phyloP scores from a whole-genome alignment of 345 rosid species.

The Punica granatum region DNA sequence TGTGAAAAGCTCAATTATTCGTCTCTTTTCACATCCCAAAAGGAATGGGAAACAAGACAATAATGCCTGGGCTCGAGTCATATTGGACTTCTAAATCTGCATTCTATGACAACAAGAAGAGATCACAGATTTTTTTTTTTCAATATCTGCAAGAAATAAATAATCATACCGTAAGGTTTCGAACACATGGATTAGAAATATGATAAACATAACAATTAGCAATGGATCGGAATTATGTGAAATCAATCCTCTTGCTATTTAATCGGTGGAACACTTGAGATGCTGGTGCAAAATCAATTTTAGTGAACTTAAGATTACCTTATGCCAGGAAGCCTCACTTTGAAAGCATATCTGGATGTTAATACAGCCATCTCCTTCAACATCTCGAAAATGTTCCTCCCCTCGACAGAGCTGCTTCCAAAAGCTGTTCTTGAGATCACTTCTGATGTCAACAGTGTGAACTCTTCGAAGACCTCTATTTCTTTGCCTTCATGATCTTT shows the following conservation, averaged over 20 bases:
- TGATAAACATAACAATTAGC: no score
- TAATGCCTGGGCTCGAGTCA: no score
- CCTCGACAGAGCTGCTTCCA: constrained; percentile 41
- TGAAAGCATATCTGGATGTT: constrained; percentile 4
- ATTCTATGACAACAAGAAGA: no score
- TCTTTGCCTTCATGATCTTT: constrained; percentile 23
- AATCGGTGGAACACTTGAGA: neutral
- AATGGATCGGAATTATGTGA: no score
- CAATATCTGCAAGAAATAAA: no score
- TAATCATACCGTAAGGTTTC: no score
- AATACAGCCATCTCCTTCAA: constrained; percentile 16
- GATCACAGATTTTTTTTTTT: no score
- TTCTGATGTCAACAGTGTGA: constrained; percentile 36
- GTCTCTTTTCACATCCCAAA: neutral
- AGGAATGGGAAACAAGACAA: no score
- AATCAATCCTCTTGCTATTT: neutral
- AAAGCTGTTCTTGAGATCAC: constrained; percentile 44
- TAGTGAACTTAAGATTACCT: constrained; percentile 14
- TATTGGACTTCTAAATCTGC: no score
- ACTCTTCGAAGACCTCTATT: constrained; percentile 30
- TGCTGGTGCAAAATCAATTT: neutral
- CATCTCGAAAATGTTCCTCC: constrained; percentile 32
- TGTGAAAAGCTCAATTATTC: neutral
- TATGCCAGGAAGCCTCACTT: constrained; percentile 20
- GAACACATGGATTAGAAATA: no score